Percentiles rank a stretch among this genome's conserved stretches.
These are phyloP conservation scores for Diaporthe citrichinensis DNA, from an alignment of 2,329 filamentous ascomycete genomes.

Conservation along the genomic window DNA sequence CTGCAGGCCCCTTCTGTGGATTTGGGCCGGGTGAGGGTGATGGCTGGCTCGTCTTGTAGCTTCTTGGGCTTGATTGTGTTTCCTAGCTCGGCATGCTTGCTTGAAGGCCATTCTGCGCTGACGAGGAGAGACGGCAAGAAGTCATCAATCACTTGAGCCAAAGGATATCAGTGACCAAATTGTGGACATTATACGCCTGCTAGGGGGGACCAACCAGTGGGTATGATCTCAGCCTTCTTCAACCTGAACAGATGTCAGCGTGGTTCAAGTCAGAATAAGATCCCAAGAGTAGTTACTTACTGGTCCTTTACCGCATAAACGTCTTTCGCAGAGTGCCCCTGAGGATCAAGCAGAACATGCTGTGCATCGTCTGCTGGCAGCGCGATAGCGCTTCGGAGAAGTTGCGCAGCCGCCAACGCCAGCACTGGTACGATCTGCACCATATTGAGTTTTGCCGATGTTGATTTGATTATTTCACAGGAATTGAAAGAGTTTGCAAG, in stretches of 20 bases:
- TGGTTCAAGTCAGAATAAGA: not conserved
- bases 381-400: not conserved
- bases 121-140: constrained; percentile 69
- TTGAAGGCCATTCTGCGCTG: constrained; percentile 60
- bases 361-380: constrained; percentile 6
- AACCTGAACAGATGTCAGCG: constrained; percentile 37
- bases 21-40: constrained; percentile 48
- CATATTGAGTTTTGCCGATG: not conserved
- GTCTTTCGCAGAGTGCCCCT: not conserved
- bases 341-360: constrained; percentile 3
- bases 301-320: constrained; percentile 3
- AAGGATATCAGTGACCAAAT: constrained; percentile 13
- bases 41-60: constrained; percentile 52
- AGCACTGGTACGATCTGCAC: not conserved
- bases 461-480: not conserved
- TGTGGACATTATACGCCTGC: too few species aligned
- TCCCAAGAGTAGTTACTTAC: not conserved
- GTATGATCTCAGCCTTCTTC: constrained; percentile 47
- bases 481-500: not conserved
- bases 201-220: constrained; percentile 41
- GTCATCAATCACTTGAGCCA: constrained; percentile 66
- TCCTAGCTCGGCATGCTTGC: constrained; percentile 63
- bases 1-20: constrained; percentile 28
- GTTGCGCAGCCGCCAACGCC: not conserved
- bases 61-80: constrained; percentile 60